phyloP scores from a whole-genome alignment of 1,139 yeast genomes.

The Suhomyces atakaporum region DNA sequence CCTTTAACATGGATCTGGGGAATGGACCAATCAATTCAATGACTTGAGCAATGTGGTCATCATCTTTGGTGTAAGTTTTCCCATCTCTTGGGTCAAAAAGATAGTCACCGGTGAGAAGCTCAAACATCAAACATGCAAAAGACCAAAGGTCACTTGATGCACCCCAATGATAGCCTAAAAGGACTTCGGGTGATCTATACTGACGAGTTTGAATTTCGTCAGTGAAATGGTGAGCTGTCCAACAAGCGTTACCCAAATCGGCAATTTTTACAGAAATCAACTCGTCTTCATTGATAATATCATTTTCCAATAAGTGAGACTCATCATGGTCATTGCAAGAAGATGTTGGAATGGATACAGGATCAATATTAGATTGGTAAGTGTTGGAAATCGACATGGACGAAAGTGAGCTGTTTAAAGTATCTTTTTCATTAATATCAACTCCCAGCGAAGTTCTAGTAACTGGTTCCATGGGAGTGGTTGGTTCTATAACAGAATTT shows the following conservation, averaged over 20 bases:
- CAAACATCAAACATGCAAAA: slow-evolving; percentile 49
- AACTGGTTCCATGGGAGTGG: slow-evolving; percentile 15
- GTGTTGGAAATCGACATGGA: slow-evolving; percentile 44
- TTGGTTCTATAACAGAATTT: slow-evolving; percentile 6
- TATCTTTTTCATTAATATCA: slow-evolving; percentile 17
- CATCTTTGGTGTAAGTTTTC: slow-evolving; percentile 48
- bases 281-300: slow-evolving; percentile 46
- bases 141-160: slow-evolving; percentile 53
- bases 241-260: slow-evolving; percentile 53
- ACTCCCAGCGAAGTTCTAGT: slow-evolving; percentile 11
- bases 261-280: slow-evolving; percentile 51
- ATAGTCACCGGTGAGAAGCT: slow-evolving; percentile 51
- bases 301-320: slow-evolving; percentile 10
- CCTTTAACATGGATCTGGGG: slow-evolving; percentile 46
- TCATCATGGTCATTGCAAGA: slow-evolving; percentile 11
- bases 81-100: slow-evolving; percentile 52
- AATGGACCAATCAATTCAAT: slow-evolving; percentile 48
- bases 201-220: slow-evolving; percentile 55
- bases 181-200: slow-evolving; percentile 50
- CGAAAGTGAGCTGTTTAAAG: slow-evolving; percentile 42
- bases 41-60: slow-evolving; percentile 53
- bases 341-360: slow-evolving; percentile 27
- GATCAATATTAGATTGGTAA: slow-evolving; percentile 22
- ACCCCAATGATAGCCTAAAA: slow-evolving; percentile 54
- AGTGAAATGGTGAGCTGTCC: slow-evolving; percentile 52